Base-by-base conservation (phyloP, 495 filamentous ascomycete genomes). In the Massariosphaeria phaeospora region DNA sequence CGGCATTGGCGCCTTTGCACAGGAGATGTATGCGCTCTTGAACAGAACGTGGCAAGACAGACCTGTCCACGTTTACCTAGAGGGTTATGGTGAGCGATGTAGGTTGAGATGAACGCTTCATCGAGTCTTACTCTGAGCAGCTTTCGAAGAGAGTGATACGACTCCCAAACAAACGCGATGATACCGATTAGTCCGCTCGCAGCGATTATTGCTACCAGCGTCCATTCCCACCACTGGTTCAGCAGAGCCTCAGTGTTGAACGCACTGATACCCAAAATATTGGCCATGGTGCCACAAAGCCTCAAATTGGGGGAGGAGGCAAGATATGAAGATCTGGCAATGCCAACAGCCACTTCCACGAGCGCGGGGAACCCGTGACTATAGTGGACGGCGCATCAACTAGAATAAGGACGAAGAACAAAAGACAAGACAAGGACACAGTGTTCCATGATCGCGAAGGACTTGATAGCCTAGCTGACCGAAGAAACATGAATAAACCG, bases 161-260 rank as follows among this genome's bases (percentile, higher is more conserved):
- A 48, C 11, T 13, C 29, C 50, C 51, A 64, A 9, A 60, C 15
- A 12, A 60, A 53, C 13, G 61, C 24, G 13, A 57, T 48, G 35
- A 59, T 23, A 1, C 62, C 62, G 11, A 63, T 29, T 12, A 62
- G 34, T 1, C 30, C 59, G 29, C 62, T 62, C 4, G 47, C 59
- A 29, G 20, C 34, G 49, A 65, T 59, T 24, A 65, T 56, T 18
- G 54, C 55, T 1, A 63, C 46, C 3, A 65, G 59, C 0, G 49
- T 47, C 41, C 30, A 54, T 38, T 65, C 45, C 62, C 62, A 65
- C 62, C 62, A 65, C n/a, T 59, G 10, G 15, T 57, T 42, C 15
- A 65, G 36, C 8, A 26, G 13, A 12, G 26, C 51, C 20, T 27
- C 56, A 35, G 26, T 34, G 13, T 17, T 25, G 33, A 64, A 64